Evolutionary conservation across 2,329 filamentous ascomycete species (phyloP).

Genomic region (Myotisia sp.): DNA sequence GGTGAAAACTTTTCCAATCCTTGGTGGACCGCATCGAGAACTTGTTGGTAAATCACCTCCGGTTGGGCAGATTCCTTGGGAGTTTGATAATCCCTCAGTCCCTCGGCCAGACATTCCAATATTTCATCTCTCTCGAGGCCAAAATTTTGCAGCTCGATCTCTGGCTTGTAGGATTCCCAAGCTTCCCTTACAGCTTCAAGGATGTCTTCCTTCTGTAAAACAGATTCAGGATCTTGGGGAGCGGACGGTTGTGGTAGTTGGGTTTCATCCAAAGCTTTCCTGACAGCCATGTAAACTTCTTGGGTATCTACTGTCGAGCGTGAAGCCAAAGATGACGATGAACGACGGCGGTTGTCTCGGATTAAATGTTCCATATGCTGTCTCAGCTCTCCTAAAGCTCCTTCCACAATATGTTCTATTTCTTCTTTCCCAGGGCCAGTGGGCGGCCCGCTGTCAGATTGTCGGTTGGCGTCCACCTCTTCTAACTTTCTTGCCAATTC

Average conservation of each 20-base stretch:
- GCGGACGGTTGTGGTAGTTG: slow-evolving; percentile 40
- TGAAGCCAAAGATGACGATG: slow-evolving; percentile 48
- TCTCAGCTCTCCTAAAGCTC: slow-evolving; percentile 68
- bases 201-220: slow-evolving; percentile 66
- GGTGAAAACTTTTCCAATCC: slow-evolving; percentile 68
- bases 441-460: slow-evolving; percentile 34
- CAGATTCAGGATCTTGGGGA: slow-evolving; percentile 32
- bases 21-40: slow-evolving; percentile 72
- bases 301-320: slow-evolving; percentile 58
- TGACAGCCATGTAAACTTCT: slow-evolving; percentile 74
- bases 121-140: slow-evolving; percentile 85
- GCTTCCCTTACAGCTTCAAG: slow-evolving; percentile 76
- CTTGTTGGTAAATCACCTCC: slow-evolving; percentile 64
- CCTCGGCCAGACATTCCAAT: slow-evolving; percentile 70
- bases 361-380: slow-evolving; percentile 70
- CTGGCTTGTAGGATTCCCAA: slow-evolving; percentile 87
- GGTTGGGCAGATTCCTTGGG: slow-evolving; percentile 31
- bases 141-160: slow-evolving; percentile 79
- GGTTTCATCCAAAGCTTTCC: slow-evolving; percentile 51
- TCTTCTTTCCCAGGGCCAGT: slow-evolving; percentile 48
- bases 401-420: slow-evolving; percentile 61
- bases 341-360: slow-evolving; percentile 57
- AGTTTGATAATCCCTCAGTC: slow-evolving; percentile 57
- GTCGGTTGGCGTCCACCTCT: slow-evolving; percentile 41
- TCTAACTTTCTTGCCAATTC: slow-evolving; percentile 72